A percentile compares a stretch with the other conserved stretches of the same genome.
These are phyloP conservation scores for Candolleomyces eurysporus DNA, from an alignment of 768 basidiomycete genomes.

Conservation along the genomic window DNA sequence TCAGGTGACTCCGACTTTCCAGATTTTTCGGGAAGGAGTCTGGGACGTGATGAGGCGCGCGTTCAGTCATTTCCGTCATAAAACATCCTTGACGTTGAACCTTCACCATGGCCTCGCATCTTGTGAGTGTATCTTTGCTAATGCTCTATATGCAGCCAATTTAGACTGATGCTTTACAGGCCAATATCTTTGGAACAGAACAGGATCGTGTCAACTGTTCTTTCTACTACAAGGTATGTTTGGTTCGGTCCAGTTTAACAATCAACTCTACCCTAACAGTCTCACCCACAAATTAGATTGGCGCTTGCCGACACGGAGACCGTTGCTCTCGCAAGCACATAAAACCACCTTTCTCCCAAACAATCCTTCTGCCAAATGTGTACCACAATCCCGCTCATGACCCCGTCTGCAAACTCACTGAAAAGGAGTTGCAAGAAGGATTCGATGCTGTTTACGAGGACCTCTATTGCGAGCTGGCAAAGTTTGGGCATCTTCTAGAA, in stretches of 20 bases:
- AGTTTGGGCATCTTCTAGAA: constrained; percentile 94
- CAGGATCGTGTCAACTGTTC: constrained; percentile 98
- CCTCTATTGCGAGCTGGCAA: constrained; percentile 89
- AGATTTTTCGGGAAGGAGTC: constrained; percentile 1
- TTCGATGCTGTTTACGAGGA: constrained; percentile 96
- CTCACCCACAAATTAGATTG: constrained; percentile 58
- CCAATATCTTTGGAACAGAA: constrained; percentile 94
- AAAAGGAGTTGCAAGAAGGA: constrained; percentile 86
- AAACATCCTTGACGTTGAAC: constrained; percentile 1
- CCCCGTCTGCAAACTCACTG: constrained; percentile 82
- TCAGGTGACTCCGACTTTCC: not conserved
- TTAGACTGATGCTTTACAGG: constrained; percentile 38
- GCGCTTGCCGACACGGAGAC: constrained; percentile 97
- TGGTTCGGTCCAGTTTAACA: constrained; percentile 1
- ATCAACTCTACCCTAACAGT: constrained; percentile 8
- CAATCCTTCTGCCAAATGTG: constrained; percentile 93
- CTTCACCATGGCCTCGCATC: constrained; percentile 64
- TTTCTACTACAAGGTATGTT: constrained; percentile 91
- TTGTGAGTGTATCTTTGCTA: constrained; percentile 45
- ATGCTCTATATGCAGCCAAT: not conserved
- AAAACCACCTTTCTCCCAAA: constrained; percentile 95
- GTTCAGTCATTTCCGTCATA: not conserved
- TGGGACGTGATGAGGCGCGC: not conserved
- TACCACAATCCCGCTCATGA: constrained; percentile 98
- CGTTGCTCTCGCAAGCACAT: constrained; percentile 98